phyloP scores from a whole-genome alignment of 2,329 filamentous ascomycete genomes.

The Mycosphaerella sp. region DNA sequence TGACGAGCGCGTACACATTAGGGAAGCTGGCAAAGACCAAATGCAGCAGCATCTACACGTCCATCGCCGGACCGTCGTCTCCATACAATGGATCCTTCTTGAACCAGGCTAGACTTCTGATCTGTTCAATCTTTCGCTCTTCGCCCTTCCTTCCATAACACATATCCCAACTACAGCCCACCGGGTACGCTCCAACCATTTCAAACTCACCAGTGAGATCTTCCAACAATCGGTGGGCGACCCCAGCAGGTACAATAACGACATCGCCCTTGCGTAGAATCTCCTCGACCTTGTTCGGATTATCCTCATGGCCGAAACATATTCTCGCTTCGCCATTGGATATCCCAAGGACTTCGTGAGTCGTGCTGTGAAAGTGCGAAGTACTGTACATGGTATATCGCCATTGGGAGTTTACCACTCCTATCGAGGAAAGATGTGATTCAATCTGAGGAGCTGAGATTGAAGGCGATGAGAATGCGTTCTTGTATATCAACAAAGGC shows the following conservation, averaged over 20 bases:
- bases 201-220: slow-evolving; percentile 53
- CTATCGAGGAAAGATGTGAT: slow-evolving; percentile 48
- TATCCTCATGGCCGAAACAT: slow-evolving; percentile 61
- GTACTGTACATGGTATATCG: slow-evolving; percentile 62
- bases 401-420: slow-evolving; percentile 59
- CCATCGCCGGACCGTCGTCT: slow-evolving; percentile 47
- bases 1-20: too few relatives aligned
- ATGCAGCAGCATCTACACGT: slow-evolving; percentile 30
- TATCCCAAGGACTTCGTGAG: slow-evolving; percentile 61
- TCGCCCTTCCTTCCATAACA: slow-evolving; percentile 59
- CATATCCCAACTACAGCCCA: slow-evolving; percentile 60
- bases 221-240: slow-evolving; percentile 57
- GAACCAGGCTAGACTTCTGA: slow-evolving; percentile 52
- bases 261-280: slow-evolving; percentile 56
- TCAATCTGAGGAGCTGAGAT: slow-evolving; percentile 49
- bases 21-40: too few relatives aligned
- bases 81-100: slow-evolving; percentile 56
- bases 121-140: slow-evolving; percentile 46
- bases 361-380: slow-evolving; percentile 62
- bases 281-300: slow-evolving; percentile 52
- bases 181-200: slow-evolving; percentile 64
- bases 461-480: slow-evolving; percentile 44
- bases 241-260: slow-evolving; percentile 59
- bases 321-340: slow-evolving; percentile 53
- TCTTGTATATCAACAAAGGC: slow-evolving; percentile 61